Base-by-base conservation (phyloP, 2,329 filamentous ascomycete species). In the Aspergillus oerlinghausenensis region DNA sequence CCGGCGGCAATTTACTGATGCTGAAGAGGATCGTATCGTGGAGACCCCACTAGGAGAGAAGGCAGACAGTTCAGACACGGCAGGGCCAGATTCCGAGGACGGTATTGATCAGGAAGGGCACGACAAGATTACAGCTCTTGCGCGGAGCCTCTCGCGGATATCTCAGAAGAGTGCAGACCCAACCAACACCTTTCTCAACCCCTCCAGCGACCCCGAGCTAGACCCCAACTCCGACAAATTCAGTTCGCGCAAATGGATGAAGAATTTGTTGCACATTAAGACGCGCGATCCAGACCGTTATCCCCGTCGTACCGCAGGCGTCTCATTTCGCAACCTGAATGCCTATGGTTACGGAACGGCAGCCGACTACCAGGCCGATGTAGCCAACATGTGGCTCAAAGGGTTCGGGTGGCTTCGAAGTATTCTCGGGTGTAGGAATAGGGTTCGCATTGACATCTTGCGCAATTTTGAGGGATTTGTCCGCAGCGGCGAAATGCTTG, bases 401-500 rank as follows among this genome's bases (percentile, higher is more conserved):
- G 70, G 66, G 14, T 60, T 60, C 6, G 67, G 68, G 0, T 64
- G 70, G 55, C 55, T 66, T 5, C 65, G 65, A 48, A 63, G 64
- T 47, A 50, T 68, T 26, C 21, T 71, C 6, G 70, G 72, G 1
- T 61, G 64, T n/a, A 63, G 67, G 2, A 68, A 75, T 54, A 70
- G 68, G 49, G 65, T 70, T 14, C 63, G 68, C 10, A 86, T 84
- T 61, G 80, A 84, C 47, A 89, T 89, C 53, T 71, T 89, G 19
- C 77, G 79, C 35, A 74, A 79, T 56, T 88, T 89, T 59, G 81
- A 89, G 62, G 87, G 87, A 0, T 63, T 87, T 1, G 68, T 89
- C 3, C 75, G 75, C 26, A 75, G 75, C 57, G 81, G 82, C 25
- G 82, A 84, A 67, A 81, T 84, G 76, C 72, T 83, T 25, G 73